Conservation (phyloP, 2,329 filamentous ascomycete species). For the Periglandula ipomoeae region DNA sequence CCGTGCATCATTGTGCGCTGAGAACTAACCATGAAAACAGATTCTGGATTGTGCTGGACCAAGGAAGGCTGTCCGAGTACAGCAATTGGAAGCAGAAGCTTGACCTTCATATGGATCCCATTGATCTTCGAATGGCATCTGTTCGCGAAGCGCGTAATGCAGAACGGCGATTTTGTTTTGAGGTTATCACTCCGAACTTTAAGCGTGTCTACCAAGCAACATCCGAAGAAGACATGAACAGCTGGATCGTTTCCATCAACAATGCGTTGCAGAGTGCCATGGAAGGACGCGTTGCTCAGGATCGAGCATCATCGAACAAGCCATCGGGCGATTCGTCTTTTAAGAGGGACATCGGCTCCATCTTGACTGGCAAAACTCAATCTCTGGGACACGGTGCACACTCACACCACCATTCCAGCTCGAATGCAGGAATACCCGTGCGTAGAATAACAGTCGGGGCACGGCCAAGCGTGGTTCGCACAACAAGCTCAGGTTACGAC, state of each 20-base stretch:
- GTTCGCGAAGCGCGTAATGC: constrained; percentile 92
- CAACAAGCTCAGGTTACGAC: constrained; percentile 63
- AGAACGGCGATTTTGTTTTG: constrained; percentile 93
- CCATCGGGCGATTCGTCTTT: constrained; percentile 44
- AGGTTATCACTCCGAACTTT: constrained; percentile 93
- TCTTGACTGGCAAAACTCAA: constrained; percentile 84
- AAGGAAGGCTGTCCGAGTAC: constrained; percentile 94
- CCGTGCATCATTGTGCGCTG: background rate
- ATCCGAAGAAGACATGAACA: constrained; percentile 95
- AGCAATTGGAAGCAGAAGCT: constrained; percentile 98
- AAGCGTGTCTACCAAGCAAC: constrained; percentile 97
- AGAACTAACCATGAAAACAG: constrained; percentile 33
- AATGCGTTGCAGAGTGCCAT: constrained; percentile 95
- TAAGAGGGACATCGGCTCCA: constrained; percentile 81
- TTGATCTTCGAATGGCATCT: constrained; percentile 92
- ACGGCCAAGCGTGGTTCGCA: constrained; percentile 62
- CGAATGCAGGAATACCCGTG: constrained; percentile 50
- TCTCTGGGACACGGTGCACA: constrained; percentile 51
- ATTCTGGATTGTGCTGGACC: constrained; percentile 97
- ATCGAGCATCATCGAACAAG: constrained; percentile 34
- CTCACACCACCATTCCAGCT: constrained; percentile 36
- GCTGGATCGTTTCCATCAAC: constrained; percentile 93
- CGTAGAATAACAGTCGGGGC: constrained; percentile 89
- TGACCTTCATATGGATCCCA: constrained; percentile 95
- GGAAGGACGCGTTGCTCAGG: constrained; percentile 61